phyloP scores from a whole-genome alignment of 306 rosid species.

The Rubus parviflorus region DNA sequence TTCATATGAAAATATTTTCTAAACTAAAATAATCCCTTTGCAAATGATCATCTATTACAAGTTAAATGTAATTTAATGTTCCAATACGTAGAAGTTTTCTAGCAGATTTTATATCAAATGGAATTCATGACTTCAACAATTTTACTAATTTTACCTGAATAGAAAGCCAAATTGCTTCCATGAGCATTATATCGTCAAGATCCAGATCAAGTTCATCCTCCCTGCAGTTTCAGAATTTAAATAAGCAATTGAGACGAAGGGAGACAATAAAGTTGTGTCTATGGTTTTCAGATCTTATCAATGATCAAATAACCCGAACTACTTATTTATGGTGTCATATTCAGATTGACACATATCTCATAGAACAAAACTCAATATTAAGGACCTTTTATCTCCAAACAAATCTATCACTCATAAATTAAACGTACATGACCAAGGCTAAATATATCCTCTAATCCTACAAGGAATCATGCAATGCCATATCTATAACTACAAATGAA shows the following conservation, averaged over 20 bases:
- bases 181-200: conserved; percentile 98
- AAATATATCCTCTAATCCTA: background rate
- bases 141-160: conserved; percentile 62
- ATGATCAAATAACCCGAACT: background rate
- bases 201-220: conserved; percentile 90
- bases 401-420: background rate
- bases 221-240: conserved; percentile 47
- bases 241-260: background rate
- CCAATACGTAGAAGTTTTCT: background rate
- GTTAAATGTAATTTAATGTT: background rate
- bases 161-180: conserved; percentile 99
- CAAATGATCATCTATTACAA: background rate
- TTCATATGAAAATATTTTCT: background rate
- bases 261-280: background rate
- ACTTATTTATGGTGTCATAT: background rate
- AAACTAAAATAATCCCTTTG: background rate
- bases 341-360: background rate
- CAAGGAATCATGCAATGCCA: background rate
- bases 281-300: background rate
- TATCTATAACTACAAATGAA: background rate
- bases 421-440: background rate
- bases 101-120: conserved; percentile 23
- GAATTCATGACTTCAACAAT: background rate
- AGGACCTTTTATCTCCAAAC: background rate
- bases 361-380: background rate